Evolutionary conservation across 495 filamentous ascomycete genomes (phyloP).

Genomic region (Aspergillus conjunctus): DNA sequence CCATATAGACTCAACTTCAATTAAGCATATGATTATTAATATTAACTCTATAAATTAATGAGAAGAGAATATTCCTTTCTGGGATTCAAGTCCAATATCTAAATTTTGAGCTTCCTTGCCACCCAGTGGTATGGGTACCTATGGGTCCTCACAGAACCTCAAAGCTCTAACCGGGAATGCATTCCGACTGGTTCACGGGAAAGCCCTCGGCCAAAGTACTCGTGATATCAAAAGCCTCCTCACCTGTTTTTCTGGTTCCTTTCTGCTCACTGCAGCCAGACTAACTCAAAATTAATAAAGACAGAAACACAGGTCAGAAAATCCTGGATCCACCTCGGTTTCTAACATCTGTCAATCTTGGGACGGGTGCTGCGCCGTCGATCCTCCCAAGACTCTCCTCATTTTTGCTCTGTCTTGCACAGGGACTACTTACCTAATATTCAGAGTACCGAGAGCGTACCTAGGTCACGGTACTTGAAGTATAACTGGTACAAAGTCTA

Average conservation of each 20-base stretch:
- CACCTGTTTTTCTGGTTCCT: background rate
- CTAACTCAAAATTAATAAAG: background rate
- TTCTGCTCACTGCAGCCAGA: background rate
- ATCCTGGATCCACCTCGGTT: slow-evolving; percentile 15
- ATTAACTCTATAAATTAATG: background rate
- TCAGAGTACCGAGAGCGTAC: no score
- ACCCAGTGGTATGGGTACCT: slow-evolving; percentile 2
- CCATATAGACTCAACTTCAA: background rate
- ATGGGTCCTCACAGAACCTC: background rate
- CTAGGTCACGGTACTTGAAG: background rate
- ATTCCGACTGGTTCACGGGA: background rate
- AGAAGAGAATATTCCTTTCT: background rate
- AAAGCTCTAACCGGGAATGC: background rate
- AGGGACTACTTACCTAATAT: no score
- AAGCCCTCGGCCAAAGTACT: background rate
- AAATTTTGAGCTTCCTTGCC: slow-evolving; percentile 8
- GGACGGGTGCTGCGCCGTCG: slow-evolving; percentile 37
- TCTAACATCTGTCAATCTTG: slow-evolving; percentile 28
- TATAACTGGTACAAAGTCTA: background rate
- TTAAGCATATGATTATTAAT: background rate
- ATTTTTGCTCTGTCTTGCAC: slow-evolving; percentile 10
- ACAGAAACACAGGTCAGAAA: slow-evolving; percentile 7
- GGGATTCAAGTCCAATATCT: background rate
- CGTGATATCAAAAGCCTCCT: background rate
- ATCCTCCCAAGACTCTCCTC: slow-evolving; percentile 26